Evolutionary conservation across 306 rosid genomes (phyloP), one percentile per base, ranked within the genome.

Genomic region (Bauhinia variegata): DNA sequence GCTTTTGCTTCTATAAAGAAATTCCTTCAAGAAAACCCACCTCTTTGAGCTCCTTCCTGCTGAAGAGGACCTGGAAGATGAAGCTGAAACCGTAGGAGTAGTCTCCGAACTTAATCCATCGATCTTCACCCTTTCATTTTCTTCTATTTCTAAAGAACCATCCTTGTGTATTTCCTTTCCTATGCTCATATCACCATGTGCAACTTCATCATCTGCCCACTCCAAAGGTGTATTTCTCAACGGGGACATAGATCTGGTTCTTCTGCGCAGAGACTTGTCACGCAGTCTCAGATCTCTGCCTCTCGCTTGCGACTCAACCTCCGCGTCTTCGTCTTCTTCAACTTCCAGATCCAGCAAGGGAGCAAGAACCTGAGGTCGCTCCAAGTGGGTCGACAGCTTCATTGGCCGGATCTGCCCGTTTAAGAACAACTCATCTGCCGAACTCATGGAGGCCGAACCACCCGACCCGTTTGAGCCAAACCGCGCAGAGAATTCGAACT

Each of bases 351-450:
- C 97, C 72, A 84, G 64, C 69, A 93, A 68, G 6, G 98, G 98
- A 32, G 83, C 83, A 0, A 92, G 69, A 42, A 82, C 79, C 52
- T 89, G 99, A 5, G 99, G 97, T 14, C 76, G 78, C 37, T 95
- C 92, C 42, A 95, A 60, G 77, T 95, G 97, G 28, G 81, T 63
- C 0, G 97, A 90, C 0, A 88, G 91, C 72, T 88, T 95, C 97
- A 95, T 90, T 41, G 99, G 97, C 5, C 96, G 84, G 91, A 95
- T 91, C 97, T 90, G 82, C 4, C 99, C 99, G 58, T 91, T 88
- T 14, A 95, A 68, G 81, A 91, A 95, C 34, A 95, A 65, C 89
- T 95, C 97, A 41, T 95, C 97, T 0, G 97, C 99, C 0, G 96
- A 90, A 75, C 84, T 91, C 99, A 95, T 95, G 0, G 96, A 82